Conservation (phyloP, 129 eudicot genomes). For the Smallanthus sonchifolius region DNA sequence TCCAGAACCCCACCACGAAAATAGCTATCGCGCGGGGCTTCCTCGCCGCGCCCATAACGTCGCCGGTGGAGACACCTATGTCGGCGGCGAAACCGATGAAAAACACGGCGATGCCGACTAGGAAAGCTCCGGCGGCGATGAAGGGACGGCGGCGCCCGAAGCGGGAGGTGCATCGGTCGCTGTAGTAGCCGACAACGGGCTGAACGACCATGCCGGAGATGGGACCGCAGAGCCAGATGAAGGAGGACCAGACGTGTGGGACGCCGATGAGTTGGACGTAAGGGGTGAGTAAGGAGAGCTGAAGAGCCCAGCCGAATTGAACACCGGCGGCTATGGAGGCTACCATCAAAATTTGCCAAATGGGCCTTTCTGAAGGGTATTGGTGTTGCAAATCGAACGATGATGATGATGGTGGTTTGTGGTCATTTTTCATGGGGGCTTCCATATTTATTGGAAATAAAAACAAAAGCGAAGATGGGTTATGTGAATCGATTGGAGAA, state of each 20-base stretch:
- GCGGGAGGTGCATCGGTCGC: slow-evolving; percentile 62
- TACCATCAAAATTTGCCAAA: slow-evolving; percentile 46
- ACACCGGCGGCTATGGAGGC: slow-evolving; percentile 90
- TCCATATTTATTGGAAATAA: neutral
- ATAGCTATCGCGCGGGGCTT: slow-evolving; percentile 68
- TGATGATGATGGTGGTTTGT: neutral
- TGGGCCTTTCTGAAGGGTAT: slow-evolving; percentile 26
- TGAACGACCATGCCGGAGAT: slow-evolving; percentile 88
- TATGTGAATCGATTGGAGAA: neutral
- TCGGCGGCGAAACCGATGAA: slow-evolving; percentile 93
- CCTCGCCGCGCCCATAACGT: slow-evolving; percentile 22
- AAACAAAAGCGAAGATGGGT: neutral
- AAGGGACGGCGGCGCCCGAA: slow-evolving; percentile 93
- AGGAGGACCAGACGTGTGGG: slow-evolving; percentile 70
- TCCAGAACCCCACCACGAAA: slow-evolving; percentile 86
- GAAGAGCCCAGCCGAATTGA: slow-evolving; percentile 97
- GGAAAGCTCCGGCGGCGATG: slow-evolving; percentile 64
- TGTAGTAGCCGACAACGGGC: slow-evolving; percentile 79
- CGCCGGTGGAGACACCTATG: slow-evolving; percentile 69
- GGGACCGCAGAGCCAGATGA: slow-evolving; percentile 94
- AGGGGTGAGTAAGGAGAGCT: slow-evolving; percentile 82
- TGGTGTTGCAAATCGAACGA: slow-evolving; percentile 12
- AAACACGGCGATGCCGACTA: slow-evolving; percentile 63
- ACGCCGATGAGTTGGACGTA: slow-evolving; percentile 85
- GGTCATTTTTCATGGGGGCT: slow-evolving; percentile 7